Conservation (phyloP, 441 rosid species). For the Erodium trifolium region DNA sequence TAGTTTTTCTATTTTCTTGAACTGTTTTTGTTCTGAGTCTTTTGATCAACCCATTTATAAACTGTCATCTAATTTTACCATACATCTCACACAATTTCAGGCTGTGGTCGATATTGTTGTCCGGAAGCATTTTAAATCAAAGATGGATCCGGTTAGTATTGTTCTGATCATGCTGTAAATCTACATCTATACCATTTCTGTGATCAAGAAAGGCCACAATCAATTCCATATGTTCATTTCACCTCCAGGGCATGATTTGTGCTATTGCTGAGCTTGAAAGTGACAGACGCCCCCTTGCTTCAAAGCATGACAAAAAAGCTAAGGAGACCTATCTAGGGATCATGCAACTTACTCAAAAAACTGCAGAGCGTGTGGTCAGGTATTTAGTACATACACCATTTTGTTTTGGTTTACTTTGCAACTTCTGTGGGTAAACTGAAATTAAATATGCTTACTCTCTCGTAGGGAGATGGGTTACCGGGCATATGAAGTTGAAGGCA, state of each 20-base stretch:
- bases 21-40: too few species aligned
- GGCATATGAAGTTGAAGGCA: slow-evolving; percentile 41
- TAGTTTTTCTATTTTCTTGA: too few species aligned
- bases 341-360: slow-evolving; percentile 61
- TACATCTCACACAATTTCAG: slow-evolving; percentile 37
- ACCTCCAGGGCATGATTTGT: slow-evolving; percentile 72
- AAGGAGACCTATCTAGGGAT: slow-evolving; percentile 66
- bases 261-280: slow-evolving; percentile 91
- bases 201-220: too few species aligned
- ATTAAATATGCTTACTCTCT: slow-evolving; percentile 22
- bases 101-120: slow-evolving; percentile 76
- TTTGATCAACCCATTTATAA: too few species aligned
- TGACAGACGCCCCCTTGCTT: slow-evolving; percentile 68
- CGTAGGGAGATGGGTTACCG: slow-evolving; percentile 61
- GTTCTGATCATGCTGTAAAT: slow-evolving; percentile 10
- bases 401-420: background rate
- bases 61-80: background rate
- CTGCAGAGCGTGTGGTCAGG: slow-evolving; percentile 68
- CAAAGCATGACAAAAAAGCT: slow-evolving; percentile 50
- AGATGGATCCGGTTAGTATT: slow-evolving; percentile 57
- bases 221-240: slow-evolving; percentile 12
- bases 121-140: slow-evolving; percentile 52
- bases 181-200: background rate
- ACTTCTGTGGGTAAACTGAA: background rate
- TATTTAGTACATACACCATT: slow-evolving; percentile 16